Conservation (phyloP, 1,284 basidiomycete genomes). For the Fomitopsis pinicola region DNA sequence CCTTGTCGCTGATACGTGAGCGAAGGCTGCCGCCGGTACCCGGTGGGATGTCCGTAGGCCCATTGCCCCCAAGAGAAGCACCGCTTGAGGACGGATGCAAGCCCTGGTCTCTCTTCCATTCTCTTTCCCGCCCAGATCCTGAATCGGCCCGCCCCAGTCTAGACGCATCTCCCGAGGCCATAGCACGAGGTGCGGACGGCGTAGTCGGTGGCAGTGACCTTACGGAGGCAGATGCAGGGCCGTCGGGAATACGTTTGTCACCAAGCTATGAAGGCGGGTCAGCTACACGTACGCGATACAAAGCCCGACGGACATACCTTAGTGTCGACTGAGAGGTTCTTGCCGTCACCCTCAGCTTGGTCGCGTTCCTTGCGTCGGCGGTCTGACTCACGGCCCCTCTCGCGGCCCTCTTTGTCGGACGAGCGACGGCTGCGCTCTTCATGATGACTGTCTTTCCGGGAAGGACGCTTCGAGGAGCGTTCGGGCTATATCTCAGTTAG, state of each 20-base stretch:
- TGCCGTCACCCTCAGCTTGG: constrained; percentile 38
- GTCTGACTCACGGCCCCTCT: constrained; percentile 62
- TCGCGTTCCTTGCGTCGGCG: constrained; percentile 64
- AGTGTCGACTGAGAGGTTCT: constrained; percentile 42
- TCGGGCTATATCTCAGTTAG: constrained; percentile 45
- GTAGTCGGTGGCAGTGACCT: constrained; percentile 53
- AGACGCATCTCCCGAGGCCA: constrained; percentile 34
- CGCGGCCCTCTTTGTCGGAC: constrained; percentile 68
- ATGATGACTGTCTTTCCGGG: constrained; percentile 70
- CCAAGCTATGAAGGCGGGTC: constrained; percentile 28
- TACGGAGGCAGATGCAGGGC: constrained; percentile 32
- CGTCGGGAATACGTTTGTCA: constrained; percentile 58
- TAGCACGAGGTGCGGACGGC: constrained; percentile 70
- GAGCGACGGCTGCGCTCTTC: constrained; percentile 63
- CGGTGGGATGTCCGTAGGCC: constrained; percentile 8
- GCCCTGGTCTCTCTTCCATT: constrained; percentile 24
- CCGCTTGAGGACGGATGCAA: constrained; percentile 12
- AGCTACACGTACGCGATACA: neutral
- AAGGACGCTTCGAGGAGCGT: constrained; percentile 64
- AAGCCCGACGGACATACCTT: constrained; percentile 40
- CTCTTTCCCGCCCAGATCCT: constrained; percentile 21
- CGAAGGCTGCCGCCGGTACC: constrained; percentile 45
- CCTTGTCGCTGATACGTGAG: constrained; percentile 63
- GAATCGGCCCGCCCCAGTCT: constrained; percentile 19
- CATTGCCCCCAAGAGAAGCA: constrained; percentile 9